Percentiles rank a stretch among this genome's conserved stretches.
phyloP scores from a whole-genome alignment of 2,329 filamentous ascomycete genomes.

The Fusarium nisikadoi region DNA sequence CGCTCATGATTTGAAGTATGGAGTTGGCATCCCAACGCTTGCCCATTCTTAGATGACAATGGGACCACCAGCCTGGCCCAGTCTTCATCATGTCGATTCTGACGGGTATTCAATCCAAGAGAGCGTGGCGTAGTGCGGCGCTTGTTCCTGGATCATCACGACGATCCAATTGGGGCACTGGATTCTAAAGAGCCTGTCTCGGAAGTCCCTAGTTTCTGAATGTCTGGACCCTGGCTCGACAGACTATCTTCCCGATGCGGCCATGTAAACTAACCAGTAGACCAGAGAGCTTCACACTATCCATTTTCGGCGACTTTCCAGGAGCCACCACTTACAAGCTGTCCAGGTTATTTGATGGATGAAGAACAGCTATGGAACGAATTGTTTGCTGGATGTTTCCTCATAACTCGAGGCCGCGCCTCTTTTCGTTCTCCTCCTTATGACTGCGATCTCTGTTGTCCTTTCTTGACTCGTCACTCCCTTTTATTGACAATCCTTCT shows the following conservation, averaged over 20 bases:
- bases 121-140: background rate
- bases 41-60: background rate
- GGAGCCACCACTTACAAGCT: slow-evolving; percentile 1
- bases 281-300: background rate
- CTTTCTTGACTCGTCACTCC: background rate
- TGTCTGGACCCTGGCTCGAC: background rate
- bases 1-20: background rate
- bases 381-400: background rate
- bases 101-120: background rate
- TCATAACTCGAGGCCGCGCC: slow-evolving; percentile 9
- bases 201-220: slow-evolving; percentile 3
- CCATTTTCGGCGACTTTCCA: slow-evolving; percentile 28
- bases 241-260: slow-evolving; percentile 27
- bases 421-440: background rate
- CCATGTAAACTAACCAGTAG: slow-evolving; percentile 5
- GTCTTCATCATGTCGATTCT: background rate
- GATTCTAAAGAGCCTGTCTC: background rate
- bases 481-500: background rate
- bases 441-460: background rate
- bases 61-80: background rate
- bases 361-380: background rate
- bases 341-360: background rate
- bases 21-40: background rate
- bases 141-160: slow-evolving; percentile 11
- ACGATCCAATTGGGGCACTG: slow-evolving; percentile 2